phyloP scores from a whole-genome alignment of 1,284 basidiomycete species.

The Cutaneotrichosporon curvatum region DNA sequence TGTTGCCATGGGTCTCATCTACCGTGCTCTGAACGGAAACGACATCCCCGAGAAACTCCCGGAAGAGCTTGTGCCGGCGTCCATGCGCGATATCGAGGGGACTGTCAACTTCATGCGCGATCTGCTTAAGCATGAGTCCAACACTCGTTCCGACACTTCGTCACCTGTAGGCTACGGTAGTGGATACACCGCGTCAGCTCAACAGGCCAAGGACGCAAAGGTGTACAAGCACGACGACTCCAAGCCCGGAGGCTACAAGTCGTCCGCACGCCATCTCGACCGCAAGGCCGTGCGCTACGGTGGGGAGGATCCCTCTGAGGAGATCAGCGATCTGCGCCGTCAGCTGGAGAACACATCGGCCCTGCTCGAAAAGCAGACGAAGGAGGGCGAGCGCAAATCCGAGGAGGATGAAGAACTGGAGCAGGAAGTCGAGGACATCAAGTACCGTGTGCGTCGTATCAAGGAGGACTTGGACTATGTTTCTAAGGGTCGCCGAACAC shows the following conservation, averaged over 20 bases:
- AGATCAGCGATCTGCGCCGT: conserved; percentile 80
- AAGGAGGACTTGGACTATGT: conserved; percentile 92
- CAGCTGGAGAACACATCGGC: conserved; percentile 74
- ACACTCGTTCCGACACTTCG: conserved; percentile 52
- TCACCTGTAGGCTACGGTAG: conserved; percentile 50
- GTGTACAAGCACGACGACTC: conserved; percentile 80
- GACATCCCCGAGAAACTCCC: conserved; percentile 81
- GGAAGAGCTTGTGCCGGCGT: conserved; percentile 84
- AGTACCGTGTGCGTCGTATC: conserved; percentile 76
- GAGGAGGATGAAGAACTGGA: conserved; percentile 83
- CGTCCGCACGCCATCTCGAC: conserved; percentile 81
- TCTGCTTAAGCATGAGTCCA: conserved; percentile 79
- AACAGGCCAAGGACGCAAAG: conserved; percentile 72
- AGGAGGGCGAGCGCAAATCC: conserved; percentile 56
- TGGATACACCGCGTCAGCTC: conserved; percentile 50
- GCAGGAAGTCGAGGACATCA: conserved; percentile 80
- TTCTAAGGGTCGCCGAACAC: conserved; percentile 65
- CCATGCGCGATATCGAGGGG: conserved; percentile 79
- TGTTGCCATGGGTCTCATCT: conserved; percentile 97
- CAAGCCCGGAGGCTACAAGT: conserved; percentile 60
- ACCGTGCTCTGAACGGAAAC: conserved; percentile 88
- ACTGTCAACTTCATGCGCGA: conserved; percentile 89
- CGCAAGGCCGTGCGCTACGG: conserved; percentile 71
- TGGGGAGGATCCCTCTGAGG: conserved; percentile 61
- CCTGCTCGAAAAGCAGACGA: conserved; percentile 68